Base-by-base conservation (phyloP, 1,284 basidiomycete species). In the Xanthoconium separans region DNA sequence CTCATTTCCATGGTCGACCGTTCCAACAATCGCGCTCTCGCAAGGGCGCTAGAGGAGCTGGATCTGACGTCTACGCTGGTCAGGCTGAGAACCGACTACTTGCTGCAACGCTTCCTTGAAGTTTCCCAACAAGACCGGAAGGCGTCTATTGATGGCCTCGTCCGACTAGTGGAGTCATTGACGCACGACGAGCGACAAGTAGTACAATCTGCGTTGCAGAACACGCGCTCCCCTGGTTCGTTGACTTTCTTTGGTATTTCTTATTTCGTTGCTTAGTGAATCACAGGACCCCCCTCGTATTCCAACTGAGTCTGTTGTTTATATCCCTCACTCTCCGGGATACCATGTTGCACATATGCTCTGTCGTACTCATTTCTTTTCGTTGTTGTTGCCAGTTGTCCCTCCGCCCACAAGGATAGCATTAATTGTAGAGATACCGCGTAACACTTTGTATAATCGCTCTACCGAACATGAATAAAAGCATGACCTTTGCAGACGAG, bases 171-270 rank as follows among this genome's bases (percentile, higher is more conserved):
- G 6, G 87, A 91, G 51, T 80, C 80, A 30, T 78, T 95, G 50
- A 78, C 84, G 1, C 80, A 86, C 9, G 88, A 91, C 36, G 91
- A 93, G 61, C 85, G 84, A 70, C 70, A 79, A 16, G 72, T 79
- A 1, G 67, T 94, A 48, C 76, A 88, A 44, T 72, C 75, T 42
- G 81, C 81, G 29, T 75, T 91, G 50, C 86, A 87, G 66, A 81
- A 72, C 60, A 65, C 77, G 6, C 78, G 80, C 45, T 81, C 81
- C 31, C 75, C 80, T 69, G 82, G 84, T 80, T 53, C 33, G 73
- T 80, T 29, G n/a, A 4, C 27, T 53, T 27, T 53, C 54, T 18
- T 46, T 47, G 31, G 20, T 15, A 40, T 54, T 16, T 6, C 4
- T 45, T 16, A 41, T 44, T 34, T 34, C 11, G 39, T 41, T 22